Evolutionary conservation across 352 stramenopile genomes (phyloP).

Genomic region (Phytopythium boreale): DNA sequence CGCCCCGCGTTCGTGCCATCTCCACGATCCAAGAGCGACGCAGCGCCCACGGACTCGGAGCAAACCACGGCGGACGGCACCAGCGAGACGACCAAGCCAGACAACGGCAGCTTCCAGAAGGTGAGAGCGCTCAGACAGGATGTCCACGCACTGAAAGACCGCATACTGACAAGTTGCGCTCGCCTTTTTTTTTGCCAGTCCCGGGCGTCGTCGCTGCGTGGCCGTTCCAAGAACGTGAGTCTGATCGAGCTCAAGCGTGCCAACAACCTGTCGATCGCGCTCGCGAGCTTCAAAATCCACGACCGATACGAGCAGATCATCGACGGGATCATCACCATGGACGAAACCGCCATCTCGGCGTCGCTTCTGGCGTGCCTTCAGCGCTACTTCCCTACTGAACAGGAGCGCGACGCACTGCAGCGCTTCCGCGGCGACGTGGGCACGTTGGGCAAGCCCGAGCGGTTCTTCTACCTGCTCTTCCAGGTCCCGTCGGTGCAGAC

Average conservation of each 20-base stretch:
- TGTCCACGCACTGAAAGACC: background rate
- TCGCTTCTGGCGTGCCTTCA: slow-evolving; percentile 69
- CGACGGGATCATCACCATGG: slow-evolving; percentile 52
- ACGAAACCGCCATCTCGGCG: slow-evolving; percentile 52
- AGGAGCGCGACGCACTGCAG: slow-evolving; percentile 47
- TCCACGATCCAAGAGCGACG: slow-evolving; percentile 34
- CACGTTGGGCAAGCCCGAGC: slow-evolving; percentile 64
- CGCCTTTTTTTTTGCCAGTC: slow-evolving; percentile 31
- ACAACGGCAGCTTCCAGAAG: slow-evolving; percentile 52
- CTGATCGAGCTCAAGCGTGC: slow-evolving; percentile 76
- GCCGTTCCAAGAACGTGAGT: slow-evolving; percentile 72
- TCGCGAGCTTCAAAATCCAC: slow-evolving; percentile 78
- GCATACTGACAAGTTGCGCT: background rate
- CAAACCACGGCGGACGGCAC: slow-evolving; percentile 15
- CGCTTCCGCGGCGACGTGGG: slow-evolving; percentile 38
- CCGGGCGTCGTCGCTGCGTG: slow-evolving; percentile 61
- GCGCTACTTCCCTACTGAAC: slow-evolving; percentile 69
- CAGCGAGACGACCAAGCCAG: background rate
- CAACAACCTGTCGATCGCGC: slow-evolving; percentile 72
- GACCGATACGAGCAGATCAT: slow-evolving; percentile 65
- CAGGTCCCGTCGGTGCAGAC: slow-evolving; percentile 53
- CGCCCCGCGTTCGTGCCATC: slow-evolving; percentile 52
- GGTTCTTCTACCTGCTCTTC: slow-evolving; percentile 67
- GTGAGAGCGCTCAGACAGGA: slow-evolving; percentile 15
- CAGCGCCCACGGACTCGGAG: slow-evolving; percentile 17